Conservation (phyloP, 495 filamentous ascomycete genomes). For the Parathielavia hyrcaniae region DNA sequence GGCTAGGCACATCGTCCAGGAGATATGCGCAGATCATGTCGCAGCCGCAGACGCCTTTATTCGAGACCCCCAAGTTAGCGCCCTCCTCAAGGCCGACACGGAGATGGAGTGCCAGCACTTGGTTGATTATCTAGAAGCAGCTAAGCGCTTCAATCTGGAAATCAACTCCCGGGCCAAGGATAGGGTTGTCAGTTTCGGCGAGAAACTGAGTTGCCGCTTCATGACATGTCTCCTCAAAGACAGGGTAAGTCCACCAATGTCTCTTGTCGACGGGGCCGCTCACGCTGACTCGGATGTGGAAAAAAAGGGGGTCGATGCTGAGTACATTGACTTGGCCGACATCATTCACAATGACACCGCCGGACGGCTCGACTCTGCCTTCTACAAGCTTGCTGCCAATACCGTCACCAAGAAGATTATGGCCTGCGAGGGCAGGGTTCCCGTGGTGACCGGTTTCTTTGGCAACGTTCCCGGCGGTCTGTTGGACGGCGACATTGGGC, state of each 20-base stretch:
- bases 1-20: constrained; percentile 64
- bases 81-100: constrained; percentile 54
- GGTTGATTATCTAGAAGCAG: constrained; percentile 49
- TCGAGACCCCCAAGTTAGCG: constrained; percentile 52
- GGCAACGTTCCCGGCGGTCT: constrained; percentile 77
- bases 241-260: constrained; percentile 23
- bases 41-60: constrained; percentile 59
- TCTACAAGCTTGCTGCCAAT: constrained; percentile 66
- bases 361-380: constrained; percentile 64
- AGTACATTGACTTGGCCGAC: constrained; percentile 81
- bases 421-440: constrained; percentile 62
- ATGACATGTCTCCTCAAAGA: constrained; percentile 78
- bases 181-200: constrained; percentile 83
- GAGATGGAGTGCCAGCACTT: constrained; percentile 63
- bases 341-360: constrained; percentile 57
- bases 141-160: constrained; percentile 55
- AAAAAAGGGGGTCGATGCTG: constrained; percentile 62
- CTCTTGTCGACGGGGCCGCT: background rate
- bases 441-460: constrained; percentile 81
- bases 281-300: constrained; percentile 1
- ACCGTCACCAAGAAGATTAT: constrained; percentile 60
- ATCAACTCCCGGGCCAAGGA: constrained; percentile 80
- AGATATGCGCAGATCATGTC: constrained; percentile 69
- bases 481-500: constrained; percentile 67
- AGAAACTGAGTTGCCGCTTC: constrained; percentile 86